A percentile compares a stretch with the other conserved stretches of the same genome.
Evolutionary conservation across 371 early-diverging fungal genomes (phyloP).

Genomic region (Apophysomyces variabilis): DNA sequence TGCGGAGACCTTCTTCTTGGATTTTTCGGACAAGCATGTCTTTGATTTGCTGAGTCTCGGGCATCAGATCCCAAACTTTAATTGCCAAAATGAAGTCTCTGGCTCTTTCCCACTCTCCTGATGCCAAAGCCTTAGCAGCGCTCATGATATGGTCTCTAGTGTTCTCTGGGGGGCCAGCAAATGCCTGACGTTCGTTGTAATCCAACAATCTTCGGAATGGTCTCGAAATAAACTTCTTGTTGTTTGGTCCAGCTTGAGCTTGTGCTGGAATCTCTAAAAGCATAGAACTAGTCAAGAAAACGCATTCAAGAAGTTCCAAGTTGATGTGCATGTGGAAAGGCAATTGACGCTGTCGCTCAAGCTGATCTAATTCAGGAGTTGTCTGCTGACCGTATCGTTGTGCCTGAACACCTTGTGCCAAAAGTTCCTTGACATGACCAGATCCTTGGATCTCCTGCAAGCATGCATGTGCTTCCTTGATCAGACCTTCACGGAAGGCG

Average conservation of each 20-base stretch:
- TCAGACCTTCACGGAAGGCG: conserved; percentile 94
- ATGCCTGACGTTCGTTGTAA: conserved; percentile 93
- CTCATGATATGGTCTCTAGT: conserved; percentile 98
- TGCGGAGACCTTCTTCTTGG: conserved; percentile 95
- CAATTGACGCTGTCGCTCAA: conserved; percentile 92
- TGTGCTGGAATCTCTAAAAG: conserved; percentile 95
- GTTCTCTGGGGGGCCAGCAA: conserved; percentile 96
- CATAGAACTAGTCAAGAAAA: conserved; percentile 94
- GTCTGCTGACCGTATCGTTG: conserved; percentile 72
- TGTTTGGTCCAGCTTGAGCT: conserved; percentile 84
- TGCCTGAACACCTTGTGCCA: conserved; percentile 90
- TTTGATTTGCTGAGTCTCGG: conserved; percentile 80
- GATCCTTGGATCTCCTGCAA: conserved; percentile 90
- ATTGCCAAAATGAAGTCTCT: conserved; percentile 83
- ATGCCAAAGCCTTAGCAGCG: conserved; percentile 89
- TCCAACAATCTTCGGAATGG: conserved; percentile 94
- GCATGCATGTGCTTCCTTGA: conserved; percentile 85
- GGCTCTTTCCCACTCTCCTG: conserved; percentile 93
- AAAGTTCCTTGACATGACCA: conserved; percentile 90
- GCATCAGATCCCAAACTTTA: conserved; percentile 96
- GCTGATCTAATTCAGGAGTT: conserved; percentile 87
- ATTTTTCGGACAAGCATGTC: conserved; percentile 88
- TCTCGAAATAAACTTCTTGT: conserved; percentile 86
- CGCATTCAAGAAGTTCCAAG: conserved; percentile 96
- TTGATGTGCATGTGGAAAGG: conserved; percentile 99